phyloP scores from a whole-genome alignment of 192 early-diverging fungal species.

The Paraglomus brasilianum region DNA sequence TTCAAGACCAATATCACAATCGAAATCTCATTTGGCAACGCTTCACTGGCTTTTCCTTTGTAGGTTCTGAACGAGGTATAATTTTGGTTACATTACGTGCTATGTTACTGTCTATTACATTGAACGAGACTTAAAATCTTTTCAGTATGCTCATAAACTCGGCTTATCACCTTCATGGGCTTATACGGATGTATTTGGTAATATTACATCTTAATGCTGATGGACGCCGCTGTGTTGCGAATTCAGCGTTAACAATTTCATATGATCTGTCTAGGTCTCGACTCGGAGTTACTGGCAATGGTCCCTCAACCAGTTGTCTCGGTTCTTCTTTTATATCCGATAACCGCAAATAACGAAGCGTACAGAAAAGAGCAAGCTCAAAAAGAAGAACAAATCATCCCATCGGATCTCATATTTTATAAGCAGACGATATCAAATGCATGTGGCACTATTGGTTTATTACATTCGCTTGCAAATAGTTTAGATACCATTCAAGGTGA shows the following conservation, averaged over 20 bases:
- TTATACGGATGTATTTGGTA: conserved; percentile 83
- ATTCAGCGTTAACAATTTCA: not conserved
- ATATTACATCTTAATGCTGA: not conserved
- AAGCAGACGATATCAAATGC: conserved; percentile 89
- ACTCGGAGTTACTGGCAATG: conserved; percentile 77
- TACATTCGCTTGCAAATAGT: conserved; percentile 86
- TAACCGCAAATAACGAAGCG: conserved; percentile 58
- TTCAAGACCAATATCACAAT: not conserved
- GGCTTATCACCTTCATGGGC: conserved; percentile 62
- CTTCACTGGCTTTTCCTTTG: not conserved
- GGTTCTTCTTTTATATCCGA: conserved; percentile 85
- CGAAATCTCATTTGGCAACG: not conserved
- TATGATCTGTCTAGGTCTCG: conserved; percentile 57
- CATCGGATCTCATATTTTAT: conserved; percentile 69
- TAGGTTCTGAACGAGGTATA: conserved; percentile 54
- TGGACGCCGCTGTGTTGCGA: not conserved
- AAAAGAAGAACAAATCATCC: conserved; percentile 49
- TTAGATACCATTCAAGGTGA: conserved; percentile 48
- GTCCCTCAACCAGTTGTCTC: conserved; percentile 82
- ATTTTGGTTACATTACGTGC: not conserved
- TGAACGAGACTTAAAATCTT: conserved; percentile 25
- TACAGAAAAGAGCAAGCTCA: conserved; percentile 51
- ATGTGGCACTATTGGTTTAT: conserved; percentile 91
- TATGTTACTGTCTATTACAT: not conserved
- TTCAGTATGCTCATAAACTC: conserved; percentile 66